A percentile compares a stretch with the other conserved stretches of the same genome.
These are phyloP conservation scores for Hawksworthiomyces lignivorus DNA, from an alignment of 2,329 filamentous ascomycete genomes.

Conservation along the genomic window DNA sequence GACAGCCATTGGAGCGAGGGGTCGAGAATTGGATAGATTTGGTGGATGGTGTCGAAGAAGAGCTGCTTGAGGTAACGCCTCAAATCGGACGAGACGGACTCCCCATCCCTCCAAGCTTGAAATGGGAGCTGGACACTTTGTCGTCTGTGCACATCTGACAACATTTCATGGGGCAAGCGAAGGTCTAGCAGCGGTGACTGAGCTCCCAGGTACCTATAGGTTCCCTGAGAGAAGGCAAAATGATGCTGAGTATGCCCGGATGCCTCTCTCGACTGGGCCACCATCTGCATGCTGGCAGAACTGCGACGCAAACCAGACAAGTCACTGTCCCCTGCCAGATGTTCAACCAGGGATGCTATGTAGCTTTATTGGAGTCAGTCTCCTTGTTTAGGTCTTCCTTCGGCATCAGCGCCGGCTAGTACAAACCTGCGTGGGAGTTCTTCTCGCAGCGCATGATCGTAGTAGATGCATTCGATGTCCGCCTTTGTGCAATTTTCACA, in stretches of 20 bases:
- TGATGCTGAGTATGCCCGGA: neutral
- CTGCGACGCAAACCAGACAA: too few species aligned
- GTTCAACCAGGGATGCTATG: constrained; percentile 4
- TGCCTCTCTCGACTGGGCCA: neutral
- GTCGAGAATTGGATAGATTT: constrained; percentile 2
- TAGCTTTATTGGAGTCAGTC: neutral
- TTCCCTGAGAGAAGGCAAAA: constrained; percentile 3
- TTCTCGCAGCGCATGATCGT: constrained; percentile 7
- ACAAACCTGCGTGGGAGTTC: constrained; percentile 1
- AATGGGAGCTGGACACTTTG: too few species aligned
- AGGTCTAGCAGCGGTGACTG: constrained; percentile 1
- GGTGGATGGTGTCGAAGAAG: constrained; percentile 3
- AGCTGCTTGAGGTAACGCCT: neutral
- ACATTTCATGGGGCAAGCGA: too few species aligned
- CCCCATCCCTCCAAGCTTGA: neutral
- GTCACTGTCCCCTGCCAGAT: neutral
- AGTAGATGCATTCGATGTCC: constrained; percentile 6
- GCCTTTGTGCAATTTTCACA: constrained; percentile 5
- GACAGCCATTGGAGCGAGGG: neutral
- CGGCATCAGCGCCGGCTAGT: too few species aligned
- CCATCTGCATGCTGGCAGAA: too few species aligned
- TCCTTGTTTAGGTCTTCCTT: too few species aligned
- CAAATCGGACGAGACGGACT: neutral
- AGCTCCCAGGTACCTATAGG: constrained; percentile 3
- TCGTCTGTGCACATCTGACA: too few species aligned